Percentiles rank a stretch among this genome's conserved stretches.
Evolutionary conservation across 1,284 basidiomycete species (phyloP).

Genomic region (Trametes polyzona): DNA sequence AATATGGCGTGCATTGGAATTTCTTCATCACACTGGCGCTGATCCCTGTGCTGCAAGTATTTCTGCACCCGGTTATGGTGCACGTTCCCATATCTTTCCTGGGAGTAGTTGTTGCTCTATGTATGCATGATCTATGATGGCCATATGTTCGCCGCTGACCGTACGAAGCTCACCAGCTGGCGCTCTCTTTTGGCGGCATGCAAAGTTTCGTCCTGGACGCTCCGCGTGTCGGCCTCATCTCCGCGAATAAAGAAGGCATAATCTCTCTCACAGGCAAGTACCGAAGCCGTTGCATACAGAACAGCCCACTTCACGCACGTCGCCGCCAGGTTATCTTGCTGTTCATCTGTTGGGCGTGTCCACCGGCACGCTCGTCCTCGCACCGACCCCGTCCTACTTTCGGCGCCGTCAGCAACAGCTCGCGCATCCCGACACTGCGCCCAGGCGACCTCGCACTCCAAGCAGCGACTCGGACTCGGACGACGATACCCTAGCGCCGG

Average conservation of each 20-base stretch:
- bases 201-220: slow-evolving; percentile 69
- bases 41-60: slow-evolving; percentile 76
- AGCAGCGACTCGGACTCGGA: slow-evolving; percentile 30
- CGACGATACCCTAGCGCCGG: slow-evolving; percentile 13
- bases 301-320: neutral
- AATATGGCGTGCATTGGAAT: slow-evolving; percentile 99
- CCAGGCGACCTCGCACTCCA: slow-evolving; percentile 18
- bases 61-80: slow-evolving; percentile 68
- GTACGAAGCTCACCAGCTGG: slow-evolving; percentile 69
- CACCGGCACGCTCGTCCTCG: slow-evolving; percentile 81
- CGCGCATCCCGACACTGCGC: neutral
- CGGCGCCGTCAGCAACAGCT: slow-evolving; percentile 40
- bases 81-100: slow-evolving; percentile 64
- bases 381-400: slow-evolving; percentile 76
- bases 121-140: slow-evolving; percentile 47
- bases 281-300: too few species aligned
- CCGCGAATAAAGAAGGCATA: slow-evolving; percentile 93
- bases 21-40: slow-evolving; percentile 95
- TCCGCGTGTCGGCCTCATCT: slow-evolving; percentile 65
- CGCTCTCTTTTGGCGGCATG: slow-evolving; percentile 59
- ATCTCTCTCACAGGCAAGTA: slow-evolving; percentile 75
- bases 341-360: slow-evolving; percentile 89
- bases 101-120: slow-evolving; percentile 63
- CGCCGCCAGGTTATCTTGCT: slow-evolving; percentile 88
- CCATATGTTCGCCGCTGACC: neutral